Evolutionary conservation across 257 asterid species (phyloP).

Genomic region (Capsicum chinense): DNA sequence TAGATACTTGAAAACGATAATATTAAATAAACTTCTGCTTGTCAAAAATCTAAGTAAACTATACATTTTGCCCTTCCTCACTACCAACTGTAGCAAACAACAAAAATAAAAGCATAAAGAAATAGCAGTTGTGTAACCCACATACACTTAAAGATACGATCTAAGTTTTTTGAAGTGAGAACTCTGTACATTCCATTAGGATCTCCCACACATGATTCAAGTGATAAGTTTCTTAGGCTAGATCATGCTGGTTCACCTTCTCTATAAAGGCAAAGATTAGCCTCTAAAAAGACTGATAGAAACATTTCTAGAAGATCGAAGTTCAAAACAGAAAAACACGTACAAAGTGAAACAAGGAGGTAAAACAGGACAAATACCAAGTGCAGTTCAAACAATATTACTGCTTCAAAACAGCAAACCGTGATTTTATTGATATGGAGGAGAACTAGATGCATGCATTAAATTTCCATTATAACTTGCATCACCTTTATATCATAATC

Average conservation of each 20-base stretch:
- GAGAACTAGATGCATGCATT: not conserved
- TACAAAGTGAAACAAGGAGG: not conserved
- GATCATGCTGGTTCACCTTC: constrained; percentile 19
- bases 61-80: not conserved
- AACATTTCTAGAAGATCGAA: not conserved
- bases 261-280: not conserved
- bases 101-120: not conserved
- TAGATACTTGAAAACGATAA: not conserved
- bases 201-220: not conserved
- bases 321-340: not conserved
- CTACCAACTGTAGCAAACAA: not conserved
- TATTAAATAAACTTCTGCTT: not conserved
- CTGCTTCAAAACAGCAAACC: not conserved
- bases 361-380: not conserved
- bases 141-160: not conserved
- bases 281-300: not conserved
- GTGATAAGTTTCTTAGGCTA: not conserved
- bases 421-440: not conserved
- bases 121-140: not conserved
- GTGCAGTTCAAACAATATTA: constrained; percentile 6
- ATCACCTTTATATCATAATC: not conserved
- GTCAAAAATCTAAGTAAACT: not conserved
- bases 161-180: not conserved
- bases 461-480: constrained; percentile 7
- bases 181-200: not conserved